Percentiles rank a stretch among this genome's conserved stretches.
phyloP scores from a whole-genome alignment of 1,284 basidiomycete genomes.

The Anthracocystis setariae region DNA sequence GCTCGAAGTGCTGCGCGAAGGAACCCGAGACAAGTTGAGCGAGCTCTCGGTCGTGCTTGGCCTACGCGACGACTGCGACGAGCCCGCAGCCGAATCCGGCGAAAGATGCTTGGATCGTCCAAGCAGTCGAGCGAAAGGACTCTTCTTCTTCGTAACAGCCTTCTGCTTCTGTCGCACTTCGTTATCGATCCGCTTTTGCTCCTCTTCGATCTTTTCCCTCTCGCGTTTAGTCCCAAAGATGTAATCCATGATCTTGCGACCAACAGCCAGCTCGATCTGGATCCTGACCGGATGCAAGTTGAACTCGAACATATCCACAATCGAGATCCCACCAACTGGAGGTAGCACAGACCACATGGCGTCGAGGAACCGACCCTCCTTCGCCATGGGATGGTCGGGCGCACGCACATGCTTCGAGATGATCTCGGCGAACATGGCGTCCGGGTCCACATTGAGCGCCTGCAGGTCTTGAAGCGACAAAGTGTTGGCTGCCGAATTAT shows the following conservation, averaged over 20 bases:
- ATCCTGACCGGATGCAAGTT: slow-evolving; percentile 80
- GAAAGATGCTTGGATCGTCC: slow-evolving; percentile 25
- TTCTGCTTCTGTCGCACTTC: slow-evolving; percentile 14
- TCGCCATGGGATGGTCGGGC: slow-evolving; percentile 55
- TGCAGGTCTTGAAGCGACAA: slow-evolving; percentile 79
- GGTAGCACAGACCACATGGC: slow-evolving; percentile 62
- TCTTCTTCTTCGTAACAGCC: slow-evolving; percentile 36
- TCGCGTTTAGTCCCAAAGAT: slow-evolving; percentile 72
- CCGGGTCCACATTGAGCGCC: slow-evolving; percentile 86
- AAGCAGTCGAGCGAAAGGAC: slow-evolving; percentile 40
- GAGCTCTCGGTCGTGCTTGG: slow-evolving; percentile 21
- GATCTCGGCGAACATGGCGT: slow-evolving; percentile 89
- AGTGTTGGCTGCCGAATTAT: slow-evolving; percentile 85
- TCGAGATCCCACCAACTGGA: slow-evolving; percentile 91
- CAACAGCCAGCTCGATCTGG: slow-evolving; percentile 83
- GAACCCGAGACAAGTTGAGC: slow-evolving; percentile 5
- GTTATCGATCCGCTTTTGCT: slow-evolving; percentile 32
- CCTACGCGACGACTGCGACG: slow-evolving; percentile 6
- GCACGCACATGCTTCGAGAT: slow-evolving; percentile 73
- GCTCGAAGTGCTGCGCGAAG: slow-evolving; percentile 12
- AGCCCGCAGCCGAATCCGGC: slow-evolving; percentile 3
- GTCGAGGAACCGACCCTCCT: slow-evolving; percentile 56
- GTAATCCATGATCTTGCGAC: slow-evolving; percentile 86
- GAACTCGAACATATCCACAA: slow-evolving; percentile 85
- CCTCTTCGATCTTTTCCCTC: slow-evolving; percentile 46